A percentile compares a stretch with the other conserved stretches of the same genome.
Conservation (phyloP, 371 early-diverging fungal species). For the Coemansia sp. region DNA sequence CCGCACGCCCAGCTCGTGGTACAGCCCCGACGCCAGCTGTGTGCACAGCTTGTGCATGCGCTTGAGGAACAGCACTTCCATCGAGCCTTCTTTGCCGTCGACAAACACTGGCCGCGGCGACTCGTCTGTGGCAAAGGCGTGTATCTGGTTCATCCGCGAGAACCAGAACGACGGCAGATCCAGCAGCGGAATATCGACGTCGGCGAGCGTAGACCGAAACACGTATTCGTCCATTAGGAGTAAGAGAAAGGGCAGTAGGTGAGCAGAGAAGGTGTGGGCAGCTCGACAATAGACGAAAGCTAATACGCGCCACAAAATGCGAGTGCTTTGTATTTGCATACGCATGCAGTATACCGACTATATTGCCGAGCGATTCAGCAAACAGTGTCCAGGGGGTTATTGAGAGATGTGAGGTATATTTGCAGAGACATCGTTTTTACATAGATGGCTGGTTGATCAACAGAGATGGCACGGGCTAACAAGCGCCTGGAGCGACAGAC, state of each 20-base stretch:
- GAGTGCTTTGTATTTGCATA: neutral
- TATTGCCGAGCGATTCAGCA: too few species aligned
- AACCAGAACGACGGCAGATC: constrained; percentile 69
- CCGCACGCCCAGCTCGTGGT: constrained; percentile 58
- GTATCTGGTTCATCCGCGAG: neutral
- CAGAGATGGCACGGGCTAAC: too few species aligned
- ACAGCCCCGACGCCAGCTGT: constrained; percentile 70
- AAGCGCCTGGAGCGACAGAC: too few species aligned
- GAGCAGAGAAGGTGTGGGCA: neutral
- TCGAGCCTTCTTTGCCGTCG: constrained; percentile 50
- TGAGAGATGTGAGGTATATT: too few species aligned
- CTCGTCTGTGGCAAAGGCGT: neutral
- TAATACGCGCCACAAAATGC: constrained; percentile 3
- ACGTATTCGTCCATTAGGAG: neutral
- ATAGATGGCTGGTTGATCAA: too few species aligned
- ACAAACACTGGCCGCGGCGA: constrained; percentile 53
- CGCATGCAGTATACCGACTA: neutral
- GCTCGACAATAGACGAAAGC: neutral
- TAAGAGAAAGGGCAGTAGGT: neutral
- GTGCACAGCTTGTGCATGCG: constrained; percentile 57
- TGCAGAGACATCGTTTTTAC: too few species aligned
- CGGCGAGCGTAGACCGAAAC: constrained; percentile 53
- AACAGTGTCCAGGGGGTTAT: too few species aligned
- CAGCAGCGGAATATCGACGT: constrained; percentile 58
- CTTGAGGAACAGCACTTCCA: neutral